Base-by-base conservation (phyloP, 306 rosid genomes). In the Cicer pinnatifidum region DNA sequence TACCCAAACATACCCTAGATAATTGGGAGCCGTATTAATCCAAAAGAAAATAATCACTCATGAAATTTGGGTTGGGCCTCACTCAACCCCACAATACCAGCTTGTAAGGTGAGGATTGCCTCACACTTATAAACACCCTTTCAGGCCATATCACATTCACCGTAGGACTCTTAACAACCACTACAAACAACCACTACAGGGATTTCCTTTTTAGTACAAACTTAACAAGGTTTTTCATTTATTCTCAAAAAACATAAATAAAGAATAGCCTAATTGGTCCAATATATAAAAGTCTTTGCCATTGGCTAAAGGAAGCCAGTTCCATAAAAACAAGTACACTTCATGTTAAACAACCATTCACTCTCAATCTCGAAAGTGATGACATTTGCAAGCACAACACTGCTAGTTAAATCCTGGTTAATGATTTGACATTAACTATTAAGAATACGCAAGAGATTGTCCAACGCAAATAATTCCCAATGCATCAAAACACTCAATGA, bases 221-320 rank as follows among this genome's bases (percentile, higher is more conserved):
- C 45, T 70, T 51, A 54, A 37, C 62, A 67, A 59, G 56, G 52
- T 60, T 77, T 58, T 48, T 48, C 61, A 60, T 69, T n/a, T 39
- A 51, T 47, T 46, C 45, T 72, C 50, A 63, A 52, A 69, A 59
- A 48, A 73, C 46, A 69, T 46, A 44, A 69, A 54, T 41, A 59
- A 43, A 60, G 40, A 69, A 68, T 62, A 45, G 6, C 37, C 69
- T 50, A 35, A 69, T 57, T 65, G 64, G 53, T 56, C 50, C 60
- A 48, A 56, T 41, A 13, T 41, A 13, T 59, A 15, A 28, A 28
- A 13, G 69, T 71, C 57, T 50, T 33, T 2, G 15, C 19, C 39
- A 63, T 62, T 69, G 46, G 54, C 69, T 47, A 33, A 35, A 56
- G 16, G 40, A 39, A 16, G 23, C 38, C 19, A 3, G 60, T 38